These are phyloP conservation scores for Falciphora oryzae DNA, from an alignment of 2,329 filamentous ascomycete species.

Conservation along the genomic window DNA sequence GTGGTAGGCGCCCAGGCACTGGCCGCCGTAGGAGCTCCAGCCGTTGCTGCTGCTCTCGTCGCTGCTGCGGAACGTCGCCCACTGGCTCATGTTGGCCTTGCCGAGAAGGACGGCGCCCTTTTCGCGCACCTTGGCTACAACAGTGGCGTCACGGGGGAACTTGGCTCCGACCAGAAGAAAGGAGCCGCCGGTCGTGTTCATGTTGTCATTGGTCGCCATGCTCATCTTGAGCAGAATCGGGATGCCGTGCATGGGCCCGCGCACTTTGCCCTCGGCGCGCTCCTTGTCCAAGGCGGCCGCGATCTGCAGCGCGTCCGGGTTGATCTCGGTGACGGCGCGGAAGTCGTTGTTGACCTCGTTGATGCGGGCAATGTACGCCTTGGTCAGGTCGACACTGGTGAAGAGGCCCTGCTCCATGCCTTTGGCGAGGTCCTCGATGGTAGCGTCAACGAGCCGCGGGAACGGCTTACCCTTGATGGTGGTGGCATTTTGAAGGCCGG, in stretches of 20 bases:
- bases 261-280: slow-evolving; percentile 17
- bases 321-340: slow-evolving; percentile 29
- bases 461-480: slow-evolving; percentile 17
- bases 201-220: slow-evolving; percentile 55
- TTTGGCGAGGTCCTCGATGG: slow-evolving; percentile 26
- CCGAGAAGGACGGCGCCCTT: slow-evolving; percentile 60
- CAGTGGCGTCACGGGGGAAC: slow-evolving; percentile 50
- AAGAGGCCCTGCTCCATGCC: slow-evolving; percentile 27
- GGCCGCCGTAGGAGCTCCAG: slow-evolving; percentile 59
- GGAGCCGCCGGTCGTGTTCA: slow-evolving; percentile 60
- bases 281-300: slow-evolving; percentile 30
- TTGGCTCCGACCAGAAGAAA: slow-evolving; percentile 55
- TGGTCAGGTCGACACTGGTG: slow-evolving; percentile 31
- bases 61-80: slow-evolving; percentile 54
- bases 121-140: slow-evolving; percentile 53
- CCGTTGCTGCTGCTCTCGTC: slow-evolving; percentile 53
- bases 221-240: slow-evolving; percentile 63
- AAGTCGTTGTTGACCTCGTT: slow-evolving; percentile 27
- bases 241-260: slow-evolving; percentile 54
- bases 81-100: slow-evolving; percentile 60
- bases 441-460: slow-evolving; percentile 28
- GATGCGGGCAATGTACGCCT: slow-evolving; percentile 25
- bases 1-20: slow-evolving; percentile 55
- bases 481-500: slow-evolving; percentile 3
- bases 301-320: slow-evolving; percentile 32